Base-by-base conservation (phyloP, 2,329 filamentous ascomycete genomes). In the Arthrobotrys entomopaga region DNA sequence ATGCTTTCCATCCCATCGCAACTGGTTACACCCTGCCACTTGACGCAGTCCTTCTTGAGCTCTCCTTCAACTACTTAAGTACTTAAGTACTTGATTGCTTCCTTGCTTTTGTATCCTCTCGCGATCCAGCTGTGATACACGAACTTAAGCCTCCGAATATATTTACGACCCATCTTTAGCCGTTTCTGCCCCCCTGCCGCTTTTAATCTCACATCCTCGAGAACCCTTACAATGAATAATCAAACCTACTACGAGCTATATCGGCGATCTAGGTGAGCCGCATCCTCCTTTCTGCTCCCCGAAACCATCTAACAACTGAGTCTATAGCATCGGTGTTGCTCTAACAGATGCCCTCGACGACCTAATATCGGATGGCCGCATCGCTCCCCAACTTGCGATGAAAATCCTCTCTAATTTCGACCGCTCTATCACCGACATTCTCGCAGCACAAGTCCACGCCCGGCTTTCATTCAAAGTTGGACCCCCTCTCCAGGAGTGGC, bases 301-400 rank as follows among this genome's bases (percentile, higher is more conserved):
- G 40, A 38, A 29, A 16, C 72, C 16, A 4, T 50, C 19, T 34
- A 13, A 49, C 26, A 16, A 61, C 59, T 76, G 54, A 76, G 29
- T 66, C 20, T 11, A 75, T 82, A 99, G 95, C 83, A 92, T 99
- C 84, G 95, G 95, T 79, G 87, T 92, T 80, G 90, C 94, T 69
- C 87, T 99, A 79, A 97, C 94, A 64, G 96, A 99, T 83, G 97
- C 93, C 65, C 93, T 99, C 80, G 95, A 99, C 83, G 92, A 96
- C 80, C 86, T 99, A 78, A 98, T 99, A 83, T 94, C 91, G 81
- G 91, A 94, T 78, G 90, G 93, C 80, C 91, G 92, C 78, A 98
- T 99, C 83, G 94, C 98, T 83, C 95, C 95, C 26, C 95, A 99
- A 84, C 88, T 99, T 50, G 95, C 95, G 58, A 98, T 99, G 92